These are phyloP conservation scores for Diaporthe humulicola DNA, from an alignment of 2,329 filamentous ascomycete genomes.

Conservation along the genomic window DNA sequence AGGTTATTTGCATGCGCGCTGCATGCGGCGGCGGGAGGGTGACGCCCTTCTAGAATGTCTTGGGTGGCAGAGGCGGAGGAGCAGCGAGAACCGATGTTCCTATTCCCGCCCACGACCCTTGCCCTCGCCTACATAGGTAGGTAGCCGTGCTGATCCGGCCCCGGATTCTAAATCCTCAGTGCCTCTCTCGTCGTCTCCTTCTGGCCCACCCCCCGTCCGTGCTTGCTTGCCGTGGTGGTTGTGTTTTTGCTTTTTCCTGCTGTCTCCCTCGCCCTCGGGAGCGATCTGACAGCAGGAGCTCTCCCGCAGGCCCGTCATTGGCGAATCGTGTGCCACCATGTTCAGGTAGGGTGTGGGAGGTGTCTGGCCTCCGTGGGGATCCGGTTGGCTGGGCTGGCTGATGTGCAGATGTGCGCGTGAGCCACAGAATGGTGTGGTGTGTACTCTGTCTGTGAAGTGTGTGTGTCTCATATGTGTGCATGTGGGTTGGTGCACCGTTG, in stretches of 20 bases:
- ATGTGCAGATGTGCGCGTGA: slow-evolving; percentile 21
- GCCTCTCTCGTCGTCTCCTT: background rate
- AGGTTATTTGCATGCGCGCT: background rate
- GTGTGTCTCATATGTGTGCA: background rate
- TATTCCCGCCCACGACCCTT: background rate
- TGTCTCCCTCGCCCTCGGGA: background rate
- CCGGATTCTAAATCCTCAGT: slow-evolving; percentile 4
- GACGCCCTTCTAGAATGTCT: slow-evolving; percentile 30
- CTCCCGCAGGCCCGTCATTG: background rate
- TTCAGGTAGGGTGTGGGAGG: background rate
- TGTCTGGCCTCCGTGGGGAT: background rate
- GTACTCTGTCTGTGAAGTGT: background rate
- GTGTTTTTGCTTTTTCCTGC: slow-evolving; percentile 7
- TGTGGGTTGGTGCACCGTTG: slow-evolving; percentile 9
- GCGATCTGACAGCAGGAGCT: background rate
- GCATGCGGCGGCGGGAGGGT: slow-evolving; percentile 6
- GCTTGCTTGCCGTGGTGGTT: background rate
- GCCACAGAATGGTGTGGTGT: background rate
- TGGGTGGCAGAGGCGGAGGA: background rate
- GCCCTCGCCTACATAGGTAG: too few relatives aligned
- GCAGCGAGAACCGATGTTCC: background rate
- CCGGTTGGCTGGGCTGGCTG: slow-evolving; percentile 16
- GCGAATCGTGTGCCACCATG: slow-evolving; percentile 22
- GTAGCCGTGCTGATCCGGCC: slow-evolving; percentile 25
- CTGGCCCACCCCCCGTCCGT: background rate